These are phyloP conservation scores for Backusella australiensis DNA, from an alignment of 192 early-diverging fungal species.

Conservation along the genomic window DNA sequence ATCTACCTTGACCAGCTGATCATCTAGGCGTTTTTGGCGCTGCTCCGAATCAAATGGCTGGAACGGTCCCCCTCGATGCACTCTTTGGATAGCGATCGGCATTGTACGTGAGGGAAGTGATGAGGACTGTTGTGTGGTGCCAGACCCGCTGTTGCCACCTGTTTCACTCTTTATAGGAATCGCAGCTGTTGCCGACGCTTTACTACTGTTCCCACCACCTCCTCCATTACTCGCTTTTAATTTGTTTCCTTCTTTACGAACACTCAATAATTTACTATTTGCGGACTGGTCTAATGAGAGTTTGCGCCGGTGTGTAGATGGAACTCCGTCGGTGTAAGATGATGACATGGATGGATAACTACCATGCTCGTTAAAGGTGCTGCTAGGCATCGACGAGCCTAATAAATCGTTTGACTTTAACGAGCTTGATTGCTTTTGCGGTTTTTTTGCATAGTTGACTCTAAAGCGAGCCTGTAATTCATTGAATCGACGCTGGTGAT, in stretches of 20 bases:
- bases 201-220: neutral
- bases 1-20: constrained; percentile 59
- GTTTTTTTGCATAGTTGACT: constrained; percentile 27
- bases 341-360: neutral
- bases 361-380: neutral
- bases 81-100: constrained; percentile 35
- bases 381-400: neutral
- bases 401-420: neutral
- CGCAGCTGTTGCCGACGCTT: neutral
- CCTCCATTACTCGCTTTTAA: neutral
- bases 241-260: neutral
- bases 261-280: neutral
- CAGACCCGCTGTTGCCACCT: neutral
- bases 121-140: constrained; percentile 7
- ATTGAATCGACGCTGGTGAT: constrained; percentile 30
- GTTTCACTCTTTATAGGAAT: neutral
- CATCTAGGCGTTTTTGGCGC: constrained; percentile 58
- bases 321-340: neutral
- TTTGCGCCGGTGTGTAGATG: neutral
- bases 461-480: constrained; percentile 34
- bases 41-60: constrained; percentile 41
- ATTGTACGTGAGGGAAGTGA: constrained; percentile 29
- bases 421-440: neutral
- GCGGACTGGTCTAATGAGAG: neutral
- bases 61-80: neutral